Evolutionary conservation across 2,329 filamentous ascomycete species (phyloP).

Genomic region (Penicillium sclerotigenum): DNA sequence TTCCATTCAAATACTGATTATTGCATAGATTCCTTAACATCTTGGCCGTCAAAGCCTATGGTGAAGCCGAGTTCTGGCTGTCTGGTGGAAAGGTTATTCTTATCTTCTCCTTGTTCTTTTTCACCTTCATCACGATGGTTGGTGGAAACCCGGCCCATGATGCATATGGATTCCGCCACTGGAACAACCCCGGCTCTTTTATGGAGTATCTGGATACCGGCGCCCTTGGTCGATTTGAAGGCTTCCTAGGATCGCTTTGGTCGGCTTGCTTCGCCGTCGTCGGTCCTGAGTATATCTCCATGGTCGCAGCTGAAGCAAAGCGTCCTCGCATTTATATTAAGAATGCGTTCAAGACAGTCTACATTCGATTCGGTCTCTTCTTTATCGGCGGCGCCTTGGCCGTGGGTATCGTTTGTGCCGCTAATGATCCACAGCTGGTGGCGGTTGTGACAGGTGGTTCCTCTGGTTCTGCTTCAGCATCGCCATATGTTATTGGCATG

Average conservation of each 20-base stretch:
- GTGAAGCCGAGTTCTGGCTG: constrained; percentile 57
- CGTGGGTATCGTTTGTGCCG: constrained; percentile 67
- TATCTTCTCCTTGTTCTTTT: constrained; percentile 64
- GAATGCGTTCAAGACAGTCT: constrained; percentile 70
- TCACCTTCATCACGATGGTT: constrained; percentile 76
- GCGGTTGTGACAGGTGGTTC: constrained; percentile 13
- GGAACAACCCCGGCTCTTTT: constrained; percentile 62
- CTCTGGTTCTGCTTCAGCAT: constrained; percentile 49
- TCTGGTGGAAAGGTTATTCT: constrained; percentile 61
- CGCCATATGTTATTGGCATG: constrained; percentile 64
- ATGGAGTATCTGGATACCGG: constrained; percentile 61
- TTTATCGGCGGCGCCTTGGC: constrained; percentile 69
- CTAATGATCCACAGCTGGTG: constrained; percentile 50
- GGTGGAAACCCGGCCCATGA: constrained; percentile 71
- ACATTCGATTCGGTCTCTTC: constrained; percentile 71
- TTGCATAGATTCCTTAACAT: constrained; percentile 58
- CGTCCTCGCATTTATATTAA: constrained; percentile 67
- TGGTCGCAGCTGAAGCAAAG: constrained; percentile 64
- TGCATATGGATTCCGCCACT: constrained; percentile 67
- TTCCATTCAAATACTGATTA: neutral
- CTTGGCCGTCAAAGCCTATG: constrained; percentile 66
- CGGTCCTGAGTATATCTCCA: constrained; percentile 62
- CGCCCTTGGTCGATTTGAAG: constrained; percentile 53
- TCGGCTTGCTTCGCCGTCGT: constrained; percentile 65
- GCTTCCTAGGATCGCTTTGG: constrained; percentile 65